Evolutionary conservation across 805 yeast species (phyloP).

Genomic region (Lipomyces sp.): DNA sequence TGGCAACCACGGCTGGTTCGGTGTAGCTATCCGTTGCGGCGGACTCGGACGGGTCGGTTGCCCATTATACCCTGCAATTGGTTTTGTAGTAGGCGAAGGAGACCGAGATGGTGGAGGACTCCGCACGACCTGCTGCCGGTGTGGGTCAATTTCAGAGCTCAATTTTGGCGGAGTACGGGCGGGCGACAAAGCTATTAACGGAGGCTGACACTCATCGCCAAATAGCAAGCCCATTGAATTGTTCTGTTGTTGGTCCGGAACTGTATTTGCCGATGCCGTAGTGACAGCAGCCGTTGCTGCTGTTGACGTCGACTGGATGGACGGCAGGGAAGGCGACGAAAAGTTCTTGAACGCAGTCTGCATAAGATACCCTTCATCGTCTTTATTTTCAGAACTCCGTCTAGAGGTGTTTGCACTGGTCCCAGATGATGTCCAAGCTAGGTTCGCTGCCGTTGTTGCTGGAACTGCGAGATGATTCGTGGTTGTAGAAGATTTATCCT

Average conservation of each 20-base stretch:
- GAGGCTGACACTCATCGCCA: not conserved
- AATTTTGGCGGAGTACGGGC: conserved; percentile 17
- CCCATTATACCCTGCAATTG: conserved; percentile 1
- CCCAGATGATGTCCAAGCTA: conserved; percentile 8
- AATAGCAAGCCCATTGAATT: conserved; percentile 7
- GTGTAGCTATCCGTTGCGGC: too few species aligned
- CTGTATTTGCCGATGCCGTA: not conserved
- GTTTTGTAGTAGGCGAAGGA: conserved; percentile 20
- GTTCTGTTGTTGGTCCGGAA: conserved; percentile 7
- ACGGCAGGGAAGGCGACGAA: conserved; percentile 26
- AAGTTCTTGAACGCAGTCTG: conserved; percentile 29
- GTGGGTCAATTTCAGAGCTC: not conserved
- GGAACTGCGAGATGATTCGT: conserved; percentile 14
- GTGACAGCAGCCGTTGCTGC: conserved; percentile 7
- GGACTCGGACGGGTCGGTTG: too few species aligned
- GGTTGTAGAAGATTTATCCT: conserved; percentile 9
- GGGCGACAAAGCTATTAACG: conserved; percentile 18
- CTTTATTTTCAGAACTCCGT: conserved; percentile 14
- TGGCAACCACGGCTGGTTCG: not conserved
- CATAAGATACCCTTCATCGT: conserved; percentile 17
- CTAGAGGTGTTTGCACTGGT: not conserved
- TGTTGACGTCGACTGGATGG: conserved; percentile 5
- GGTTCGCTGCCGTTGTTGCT: conserved; percentile 13
- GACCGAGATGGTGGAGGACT: conserved; percentile 18
- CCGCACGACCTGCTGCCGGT: not conserved